These are phyloP conservation scores for Thecamonas trahens DNA, from an alignment of 78 protist genomes.

Conservation along the genomic window DNA sequence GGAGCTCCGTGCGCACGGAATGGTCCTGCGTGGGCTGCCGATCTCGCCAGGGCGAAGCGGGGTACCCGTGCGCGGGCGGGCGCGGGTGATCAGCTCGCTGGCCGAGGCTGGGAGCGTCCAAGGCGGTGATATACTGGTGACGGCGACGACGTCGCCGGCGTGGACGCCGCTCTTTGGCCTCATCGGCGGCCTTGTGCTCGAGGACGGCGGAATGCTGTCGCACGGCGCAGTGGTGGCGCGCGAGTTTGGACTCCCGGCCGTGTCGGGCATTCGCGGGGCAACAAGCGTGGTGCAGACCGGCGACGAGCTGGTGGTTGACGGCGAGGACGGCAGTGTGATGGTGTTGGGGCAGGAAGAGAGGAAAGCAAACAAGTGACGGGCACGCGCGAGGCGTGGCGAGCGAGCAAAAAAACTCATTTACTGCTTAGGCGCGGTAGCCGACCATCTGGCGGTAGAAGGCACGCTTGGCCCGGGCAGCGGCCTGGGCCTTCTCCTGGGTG, in stretches of 20 bases:
- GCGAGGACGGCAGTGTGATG: not conserved
- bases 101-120: not conserved
- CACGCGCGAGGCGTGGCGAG: too few species aligned
- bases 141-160: not conserved
- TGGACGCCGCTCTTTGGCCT: conserved; percentile 4
- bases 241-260: conserved; percentile 6
- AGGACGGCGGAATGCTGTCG: conserved; percentile 3
- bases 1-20: too few species aligned
- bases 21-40: too few species aligned
- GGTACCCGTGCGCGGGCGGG: not conserved
- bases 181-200: not conserved
- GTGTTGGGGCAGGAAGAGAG: not conserved
- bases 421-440: too few species aligned
- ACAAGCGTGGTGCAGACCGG: not conserved
- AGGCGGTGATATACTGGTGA: conserved; percentile 1
- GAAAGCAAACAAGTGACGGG: too few species aligned
- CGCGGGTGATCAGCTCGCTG: not conserved
- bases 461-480: too few species aligned
- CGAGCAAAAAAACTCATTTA: too few species aligned
- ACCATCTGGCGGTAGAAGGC: too few species aligned
- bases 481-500: too few species aligned
- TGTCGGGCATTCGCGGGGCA: not conserved
- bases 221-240: conserved; percentile 22
- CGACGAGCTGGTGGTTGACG: not conserved
- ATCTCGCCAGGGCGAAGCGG: too few species aligned